These are phyloP conservation scores for Bretziella fagacearum DNA, from an alignment of 2,329 filamentous ascomycete species.

Conservation along the genomic window DNA sequence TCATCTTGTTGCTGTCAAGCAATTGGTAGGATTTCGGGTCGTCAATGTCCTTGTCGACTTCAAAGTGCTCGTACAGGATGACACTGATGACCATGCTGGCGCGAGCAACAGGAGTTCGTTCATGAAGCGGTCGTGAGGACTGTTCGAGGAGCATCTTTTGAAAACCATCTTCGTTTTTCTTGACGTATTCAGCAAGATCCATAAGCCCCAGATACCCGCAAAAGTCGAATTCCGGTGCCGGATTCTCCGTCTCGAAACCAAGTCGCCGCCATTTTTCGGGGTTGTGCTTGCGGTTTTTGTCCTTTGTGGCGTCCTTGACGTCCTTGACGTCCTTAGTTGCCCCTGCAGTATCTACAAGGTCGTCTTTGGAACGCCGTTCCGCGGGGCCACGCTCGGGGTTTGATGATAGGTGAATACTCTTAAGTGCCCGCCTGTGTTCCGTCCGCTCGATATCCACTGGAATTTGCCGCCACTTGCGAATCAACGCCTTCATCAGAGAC, in stretches of 20 bases:
- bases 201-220: constrained; percentile 91
- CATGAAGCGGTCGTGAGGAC: constrained; percentile 48
- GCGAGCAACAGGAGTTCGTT: constrained; percentile 73
- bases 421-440: constrained; percentile 75
- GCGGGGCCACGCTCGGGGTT: constrained; percentile 39
- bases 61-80: constrained; percentile 88
- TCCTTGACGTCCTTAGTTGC: background rate
- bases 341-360: constrained; percentile 19
- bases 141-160: constrained; percentile 88
- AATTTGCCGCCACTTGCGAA: constrained; percentile 78
- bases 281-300: constrained; percentile 55
- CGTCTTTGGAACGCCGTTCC: constrained; percentile 26
- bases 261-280: constrained; percentile 85
- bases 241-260: constrained; percentile 82
- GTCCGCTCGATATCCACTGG: constrained; percentile 68
- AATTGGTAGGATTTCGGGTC: constrained; percentile 61
- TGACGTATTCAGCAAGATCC: constrained; percentile 87
- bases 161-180: constrained; percentile 80
- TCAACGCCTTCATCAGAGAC: constrained; percentile 68
- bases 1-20: constrained; percentile 56
- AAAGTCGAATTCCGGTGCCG: constrained; percentile 66
- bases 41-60: constrained; percentile 72
- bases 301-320: constrained; percentile 22
- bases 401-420: constrained; percentile 70
- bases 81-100: constrained; percentile 75